Evolutionary conservation across 805 yeast species (phyloP), one percentile per base, ranked within the genome.

Genomic region (Metschnikowia henanensis): DNA sequence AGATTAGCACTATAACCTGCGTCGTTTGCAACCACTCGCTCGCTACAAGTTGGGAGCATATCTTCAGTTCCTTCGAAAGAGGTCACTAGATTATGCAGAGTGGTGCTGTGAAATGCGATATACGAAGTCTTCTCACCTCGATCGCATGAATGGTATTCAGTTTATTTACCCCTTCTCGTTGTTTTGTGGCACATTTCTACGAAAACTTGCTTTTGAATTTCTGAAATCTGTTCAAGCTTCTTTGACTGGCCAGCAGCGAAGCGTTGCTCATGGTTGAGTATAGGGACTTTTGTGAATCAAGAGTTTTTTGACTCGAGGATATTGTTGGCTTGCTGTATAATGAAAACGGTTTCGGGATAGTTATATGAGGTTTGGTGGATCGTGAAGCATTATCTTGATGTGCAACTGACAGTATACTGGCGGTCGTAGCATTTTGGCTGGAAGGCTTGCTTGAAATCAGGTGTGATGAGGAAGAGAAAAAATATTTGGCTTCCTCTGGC

Each of bases 291-390:
- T 34, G 47, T 3, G 50, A 40, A 5, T 44, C 47, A 10, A 53
- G 40, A 26, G 53, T 42, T 48, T 68, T 68, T 43, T 66, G 72
- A 3, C 68, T 62, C 34, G 71, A 65, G 7, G 75, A 66, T 3
- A 71, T 59, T 8, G 76, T 71, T 2, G 76, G 76, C 49, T 64
- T 62, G 49, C 63, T 58, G 43, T 55, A 55, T 21, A 55, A 45
- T 4, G 57, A 52, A 43, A 59, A 60, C 17, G 68, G 66, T 37
- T 61, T 52, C 9, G 68, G 66, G 7, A 58, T 46, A 1, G 69
- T 65, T 30, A 46, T 43, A 29, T 48, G 44, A 19, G 43, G 30
- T 15, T 46, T 38, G 18, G 23, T 20, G 20, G 33, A n/a, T 23
- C 35, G 35, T 17, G 36, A 22, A 18, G 13, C 23, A 18, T 6